Evolutionary conservation across 768 basidiomycete genomes (phyloP), one percentile per base, ranked within the genome.

Genomic region (Lactarius sp.): DNA sequence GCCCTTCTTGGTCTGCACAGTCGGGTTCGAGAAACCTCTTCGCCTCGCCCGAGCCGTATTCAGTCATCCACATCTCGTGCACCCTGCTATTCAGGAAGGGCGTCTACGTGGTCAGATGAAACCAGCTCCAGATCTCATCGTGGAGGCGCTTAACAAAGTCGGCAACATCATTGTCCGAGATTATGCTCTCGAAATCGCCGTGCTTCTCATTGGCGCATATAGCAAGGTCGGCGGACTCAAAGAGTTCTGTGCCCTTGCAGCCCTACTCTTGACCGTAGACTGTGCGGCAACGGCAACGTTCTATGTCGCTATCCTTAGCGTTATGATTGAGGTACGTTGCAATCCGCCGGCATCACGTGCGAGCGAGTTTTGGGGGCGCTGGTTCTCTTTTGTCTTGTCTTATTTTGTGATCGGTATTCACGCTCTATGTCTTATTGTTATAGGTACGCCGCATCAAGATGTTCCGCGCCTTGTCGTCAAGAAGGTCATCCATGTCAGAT

Each of bases 21-120:
- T 99, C 64, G 96, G 96, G 7, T 99, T 98, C 74, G 97, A 99
- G 76, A 98, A 99, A 74, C 96, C 95, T 0, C 86, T 96, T 52
- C 84, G 92, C 7, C 85, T 99, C 31, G 95, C 94, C 2, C 82
- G 87, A 13, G 88, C 94, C 2, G 91, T 98, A 16, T 92, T 98
- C 76, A 82, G 84, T 34, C 90, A 94, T 69, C 91, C 90, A 2
- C 83, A 89, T 31, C 69, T 71, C 49, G 63, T 73, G 56, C 69
- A 70, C 49, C 73, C 73, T 12, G 68, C 66, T 13, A 66, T 67
- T 5, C 72, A 73, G 46, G 70, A 72, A 50, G 73, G 73, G 33
- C 66, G 69, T 27, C 58, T 56, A 65, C 68, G 76, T 50, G 75
- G 79, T 22, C 77, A 78, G 66, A 79, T 88, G 75, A 89, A 87